phyloP scores from a whole-genome alignment of 2,329 filamentous ascomycete genomes.

The Exophiala sp. region DNA sequence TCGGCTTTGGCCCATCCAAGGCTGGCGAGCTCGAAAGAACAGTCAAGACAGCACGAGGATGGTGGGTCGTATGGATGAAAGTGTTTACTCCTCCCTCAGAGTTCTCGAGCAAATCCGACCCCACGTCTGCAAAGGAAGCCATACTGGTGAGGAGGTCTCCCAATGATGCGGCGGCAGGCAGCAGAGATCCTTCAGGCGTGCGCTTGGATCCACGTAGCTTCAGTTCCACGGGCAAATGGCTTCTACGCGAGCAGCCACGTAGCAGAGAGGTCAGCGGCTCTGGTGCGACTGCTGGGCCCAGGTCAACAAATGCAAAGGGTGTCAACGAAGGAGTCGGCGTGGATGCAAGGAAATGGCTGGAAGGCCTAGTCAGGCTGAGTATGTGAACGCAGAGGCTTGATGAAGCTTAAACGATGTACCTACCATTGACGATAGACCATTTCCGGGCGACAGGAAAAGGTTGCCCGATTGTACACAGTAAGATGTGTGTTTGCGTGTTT shows the following conservation, averaged over 20 bases:
- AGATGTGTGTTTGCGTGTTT: no score
- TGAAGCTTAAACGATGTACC: no score
- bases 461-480: no score
- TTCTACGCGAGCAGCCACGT: slow-evolving; percentile 28
- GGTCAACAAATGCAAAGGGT: slow-evolving; percentile 17
- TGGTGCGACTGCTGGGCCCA: neutral
- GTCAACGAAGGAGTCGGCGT: slow-evolving; percentile 41
- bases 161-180: slow-evolving; percentile 33
- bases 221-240: slow-evolving; percentile 27
- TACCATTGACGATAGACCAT: no score
- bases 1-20: slow-evolving; percentile 25
- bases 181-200: slow-evolving; percentile 32
- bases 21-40: slow-evolving; percentile 53
- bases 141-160: slow-evolving; percentile 44
- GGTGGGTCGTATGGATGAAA: slow-evolving; percentile 63
- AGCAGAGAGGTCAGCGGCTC: slow-evolving; percentile 32
- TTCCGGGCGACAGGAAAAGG: no score
- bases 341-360: slow-evolving; percentile 44
- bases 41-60: slow-evolving; percentile 58
- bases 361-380: slow-evolving; percentile 42
- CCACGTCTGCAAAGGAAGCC: slow-evolving; percentile 35
- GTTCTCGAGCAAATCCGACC: neutral
- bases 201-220: slow-evolving; percentile 30
- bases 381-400: no score
- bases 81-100: neutral